Evolutionary conservation across 345 rosid genomes (phyloP), one percentile per base, ranked within the genome.

Genomic region (Odontarrhena argentea): DNA sequence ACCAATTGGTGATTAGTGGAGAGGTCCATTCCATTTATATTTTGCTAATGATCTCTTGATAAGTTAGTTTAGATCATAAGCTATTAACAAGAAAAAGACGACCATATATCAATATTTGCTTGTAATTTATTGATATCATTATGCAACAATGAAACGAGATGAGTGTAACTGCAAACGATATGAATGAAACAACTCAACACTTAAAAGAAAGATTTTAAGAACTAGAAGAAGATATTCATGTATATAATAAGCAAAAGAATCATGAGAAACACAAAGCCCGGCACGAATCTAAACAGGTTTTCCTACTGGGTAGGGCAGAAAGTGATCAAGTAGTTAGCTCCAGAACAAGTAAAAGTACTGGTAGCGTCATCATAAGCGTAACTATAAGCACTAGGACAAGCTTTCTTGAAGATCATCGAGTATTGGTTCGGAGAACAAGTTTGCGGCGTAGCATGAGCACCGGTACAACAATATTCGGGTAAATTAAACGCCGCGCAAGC

Each of bases 351-450:
- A 66, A 84, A 71, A 6, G 90, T 87, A 47, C 97, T 92, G 0
- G 96, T 67, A 0, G 88, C 91, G 57, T 92, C 98, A 53, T 92
- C 98, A 46, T 89, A 92, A 5, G 98, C 98, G 13, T 92, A 92
- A 36, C 97, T 92, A 24, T 92, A 92, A 4, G 98, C 98, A 6
- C 82, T 78, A 8, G 96, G 97, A 57, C 98, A 92, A 30, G 97
- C 96, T 8, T 55, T 75, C 84, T 92, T 92, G 73, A 92, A 92
- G 84, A 86, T 24, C 70, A 24, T 42, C 28, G 98, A 89, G 80
- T 89, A 89, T 60, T 77, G 71, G 1, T 92, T 76, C 13, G 98
- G 96, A 8, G 84, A 51, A 76, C 98, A 92, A 0, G 98, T 87
- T 37, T 78, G 69, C 52, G 96, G 98, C 53, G 90, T 87, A 3